Base-by-base conservation (phyloP, 164 flowering plant species). In the Warburgia ugandensis region DNA sequence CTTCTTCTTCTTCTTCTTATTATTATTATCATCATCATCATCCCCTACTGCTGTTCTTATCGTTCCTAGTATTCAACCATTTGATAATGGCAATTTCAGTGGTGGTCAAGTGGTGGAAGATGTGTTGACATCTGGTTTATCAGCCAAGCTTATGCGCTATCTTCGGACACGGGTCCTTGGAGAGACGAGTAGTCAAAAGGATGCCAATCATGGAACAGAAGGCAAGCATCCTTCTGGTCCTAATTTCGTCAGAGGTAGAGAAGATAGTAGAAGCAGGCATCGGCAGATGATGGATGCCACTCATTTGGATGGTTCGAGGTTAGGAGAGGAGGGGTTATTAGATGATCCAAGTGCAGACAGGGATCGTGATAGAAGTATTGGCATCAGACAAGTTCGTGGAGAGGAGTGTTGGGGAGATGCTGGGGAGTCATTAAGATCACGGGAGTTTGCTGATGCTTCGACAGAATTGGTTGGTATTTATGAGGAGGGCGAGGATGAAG, bases 111-210 rank as follows among this genome's bases (percentile, higher is more conserved):
- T 84, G 42, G 95, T 94, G 46, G 97, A 89, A 65, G 97, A 86
- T 68, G 99, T 82, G 17, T 64, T 92, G 70, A 78, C 91, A 37
- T 88, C 87, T 57, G 95, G 97, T 13, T 65, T 94, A 59, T 67
- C 99, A 25, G 78, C 95, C 29, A 94, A 94, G 56, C 83, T 94
- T 57, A 86, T 94, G 99, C 86, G 80, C 31, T 89, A 69, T 65
- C 87, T 94, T 67, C 97, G 97, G n/a, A 29, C 68, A 2, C 76
- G 94, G 48, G 86, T 81, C 52, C 70, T 94, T 56, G 97, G 96
- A 23, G 97, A 84, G 53, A 55, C 73, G 31, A 78, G 60, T 58
- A 48, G 67, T 56, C 97, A 79, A 28, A 92, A 69, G 62, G 94
- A 84, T 54, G 55, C 60, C 41, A 57, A 43, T 51, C 63, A 69